These are phyloP conservation scores for Suillus fuscotomentosus DNA, from an alignment of 768 basidiomycete genomes.

Conservation along the genomic window DNA sequence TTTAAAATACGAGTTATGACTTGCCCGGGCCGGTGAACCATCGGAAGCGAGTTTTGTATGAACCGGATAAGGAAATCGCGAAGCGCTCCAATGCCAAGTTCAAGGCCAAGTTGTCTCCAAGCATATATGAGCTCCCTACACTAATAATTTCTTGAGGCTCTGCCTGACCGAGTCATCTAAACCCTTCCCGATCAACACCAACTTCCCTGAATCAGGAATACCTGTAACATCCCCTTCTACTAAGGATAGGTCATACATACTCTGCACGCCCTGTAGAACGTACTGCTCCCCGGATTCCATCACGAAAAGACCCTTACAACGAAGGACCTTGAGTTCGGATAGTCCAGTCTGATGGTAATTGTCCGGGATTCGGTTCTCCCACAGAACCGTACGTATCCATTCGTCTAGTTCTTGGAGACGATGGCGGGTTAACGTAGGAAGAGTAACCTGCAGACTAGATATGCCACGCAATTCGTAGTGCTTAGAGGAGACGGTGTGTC, in stretches of 20 bases:
- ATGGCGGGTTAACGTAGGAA: slow-evolving; percentile 53
- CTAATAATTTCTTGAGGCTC: slow-evolving; percentile 42
- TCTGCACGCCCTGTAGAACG: slow-evolving; percentile 90
- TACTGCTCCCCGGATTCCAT: slow-evolving; percentile 53
- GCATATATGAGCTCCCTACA: not conserved
- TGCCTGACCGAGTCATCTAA: slow-evolving; percentile 53
- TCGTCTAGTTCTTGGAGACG: slow-evolving; percentile 61
- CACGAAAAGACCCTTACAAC: slow-evolving; percentile 85
- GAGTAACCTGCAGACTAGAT: slow-evolving; percentile 69
- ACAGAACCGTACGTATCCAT: slow-evolving; percentile 81
- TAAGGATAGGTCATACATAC: slow-evolving; percentile 75
- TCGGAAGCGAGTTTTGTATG: slow-evolving; percentile 3
- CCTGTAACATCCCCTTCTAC: slow-evolving; percentile 43
- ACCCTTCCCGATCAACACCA: slow-evolving; percentile 87
- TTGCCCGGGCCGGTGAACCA: not conserved
- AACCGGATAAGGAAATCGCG: not conserved
- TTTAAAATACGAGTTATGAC: not conserved
- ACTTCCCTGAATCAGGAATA: slow-evolving; percentile 65
- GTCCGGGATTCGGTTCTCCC: slow-evolving; percentile 64
- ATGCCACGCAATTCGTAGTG: slow-evolving; percentile 83
- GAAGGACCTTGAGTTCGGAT: slow-evolving; percentile 57
- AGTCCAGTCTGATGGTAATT: slow-evolving; percentile 10
- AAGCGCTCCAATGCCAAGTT: not conserved
- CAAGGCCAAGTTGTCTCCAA: not conserved
- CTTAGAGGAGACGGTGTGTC: slow-evolving; percentile 30